Evolutionary conservation across 495 filamentous ascomycete genomes (phyloP).

Genomic region (Xylaria castorea): DNA sequence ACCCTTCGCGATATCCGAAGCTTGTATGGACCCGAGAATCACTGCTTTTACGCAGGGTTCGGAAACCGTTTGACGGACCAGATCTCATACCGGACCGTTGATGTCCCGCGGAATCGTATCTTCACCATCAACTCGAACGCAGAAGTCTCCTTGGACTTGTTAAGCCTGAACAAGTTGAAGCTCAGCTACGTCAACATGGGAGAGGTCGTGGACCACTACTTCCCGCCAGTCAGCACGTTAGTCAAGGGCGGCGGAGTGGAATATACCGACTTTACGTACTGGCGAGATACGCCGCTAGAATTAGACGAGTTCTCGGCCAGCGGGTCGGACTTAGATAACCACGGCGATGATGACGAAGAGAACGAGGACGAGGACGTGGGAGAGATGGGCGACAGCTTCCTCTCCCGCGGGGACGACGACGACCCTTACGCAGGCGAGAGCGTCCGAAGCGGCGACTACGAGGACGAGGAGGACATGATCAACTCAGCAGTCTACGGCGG

Average conservation of each 20-base stretch:
- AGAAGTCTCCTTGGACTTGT: conserved; percentile 89
- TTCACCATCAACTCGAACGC: conserved; percentile 99
- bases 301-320: conserved; percentile 81
- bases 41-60: conserved; percentile 96
- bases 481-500: conserved; percentile 41
- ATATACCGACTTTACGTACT: conserved; percentile 89
- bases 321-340: conserved; percentile 66
- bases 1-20: conserved; percentile 91
- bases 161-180: conserved; percentile 92
- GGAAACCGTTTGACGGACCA: conserved; percentile 97
- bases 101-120: conserved; percentile 90
- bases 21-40: conserved; percentile 78
- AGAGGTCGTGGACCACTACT: conserved; percentile 96
- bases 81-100: conserved; percentile 92
- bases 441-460: conserved; percentile 45
- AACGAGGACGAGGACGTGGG: conserved; percentile 53
- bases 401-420: conserved; percentile 51
- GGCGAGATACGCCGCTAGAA: conserved; percentile 76
- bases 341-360: conserved; percentile 55
- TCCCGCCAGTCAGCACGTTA: conserved; percentile 79
- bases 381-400: conserved; percentile 63
- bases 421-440: conserved; percentile 36
- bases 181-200: conserved; percentile 97
- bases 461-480: conserved; percentile 48
- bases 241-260: conserved; percentile 82